Evolutionary conservation across 352 stramenopile genomes (phyloP).

Genomic region (Pythium volutum): DNA sequence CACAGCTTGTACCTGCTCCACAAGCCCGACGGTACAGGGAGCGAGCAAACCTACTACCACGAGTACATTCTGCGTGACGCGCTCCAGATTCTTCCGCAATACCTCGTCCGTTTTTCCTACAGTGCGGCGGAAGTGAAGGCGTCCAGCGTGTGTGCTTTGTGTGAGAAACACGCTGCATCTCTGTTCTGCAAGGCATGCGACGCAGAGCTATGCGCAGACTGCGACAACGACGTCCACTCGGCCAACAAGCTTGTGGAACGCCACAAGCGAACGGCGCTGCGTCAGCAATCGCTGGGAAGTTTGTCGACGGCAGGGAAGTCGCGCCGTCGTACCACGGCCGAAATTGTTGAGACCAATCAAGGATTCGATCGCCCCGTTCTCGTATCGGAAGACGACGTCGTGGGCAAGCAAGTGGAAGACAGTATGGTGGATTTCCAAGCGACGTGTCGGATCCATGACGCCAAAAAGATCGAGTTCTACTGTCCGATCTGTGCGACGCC

Average conservation of each 20-base stretch:
- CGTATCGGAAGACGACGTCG: slow-evolving; percentile 24
- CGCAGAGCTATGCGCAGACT: slow-evolving; percentile 57
- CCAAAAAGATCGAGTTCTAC: slow-evolving; percentile 76
- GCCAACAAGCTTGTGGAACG: slow-evolving; percentile 79
- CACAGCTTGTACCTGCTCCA: slow-evolving; percentile 66
- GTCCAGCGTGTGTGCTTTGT: slow-evolving; percentile 46
- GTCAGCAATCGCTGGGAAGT: slow-evolving; percentile 2
- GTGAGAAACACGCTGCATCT: slow-evolving; percentile 48
- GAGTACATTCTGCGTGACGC: slow-evolving; percentile 73
- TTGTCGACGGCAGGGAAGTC: slow-evolving; percentile 1
- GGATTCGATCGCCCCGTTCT: neutral
- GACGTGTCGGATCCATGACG: slow-evolving; percentile 40
- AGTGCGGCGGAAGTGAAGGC: slow-evolving; percentile 31
- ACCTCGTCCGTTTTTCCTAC: slow-evolving; percentile 62
- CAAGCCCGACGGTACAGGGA: neutral
- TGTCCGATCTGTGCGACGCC: slow-evolving; percentile 55
- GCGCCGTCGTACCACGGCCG: slow-evolving; percentile 40
- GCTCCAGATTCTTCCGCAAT: slow-evolving; percentile 65
- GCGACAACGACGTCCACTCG: slow-evolving; percentile 70
- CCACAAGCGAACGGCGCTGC: slow-evolving; percentile 52
- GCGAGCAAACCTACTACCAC: slow-evolving; percentile 32
- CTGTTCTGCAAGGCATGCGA: slow-evolving; percentile 64
- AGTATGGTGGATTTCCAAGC: slow-evolving; percentile 29
- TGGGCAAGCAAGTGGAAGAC: slow-evolving; percentile 52
- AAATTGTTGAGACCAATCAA: neutral